phyloP scores from a whole-genome alignment of 495 filamentous ascomycete species.

The Neurospora sp. region DNA sequence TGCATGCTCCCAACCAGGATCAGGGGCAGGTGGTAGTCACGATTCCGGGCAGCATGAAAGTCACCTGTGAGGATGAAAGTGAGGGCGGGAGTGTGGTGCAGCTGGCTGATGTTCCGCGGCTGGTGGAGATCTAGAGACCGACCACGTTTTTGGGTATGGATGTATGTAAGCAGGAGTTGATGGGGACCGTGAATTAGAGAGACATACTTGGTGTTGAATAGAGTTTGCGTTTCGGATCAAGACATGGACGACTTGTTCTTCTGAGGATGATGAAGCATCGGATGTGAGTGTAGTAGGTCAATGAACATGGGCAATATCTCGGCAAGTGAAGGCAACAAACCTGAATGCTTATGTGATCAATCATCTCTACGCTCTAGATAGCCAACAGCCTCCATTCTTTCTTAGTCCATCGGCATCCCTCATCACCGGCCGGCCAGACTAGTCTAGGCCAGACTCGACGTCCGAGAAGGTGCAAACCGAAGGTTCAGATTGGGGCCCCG shows the following conservation, averaged over 20 bases:
- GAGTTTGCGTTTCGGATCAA: neutral
- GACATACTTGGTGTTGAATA: neutral
- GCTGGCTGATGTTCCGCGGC: neutral
- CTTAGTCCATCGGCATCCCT: neutral
- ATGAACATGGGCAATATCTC: neutral
- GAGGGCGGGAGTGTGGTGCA: neutral
- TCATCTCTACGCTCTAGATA: neutral
- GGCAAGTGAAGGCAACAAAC: neutral
- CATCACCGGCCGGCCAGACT: neutral
- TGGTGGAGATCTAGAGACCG: neutral
- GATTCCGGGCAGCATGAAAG: neutral
- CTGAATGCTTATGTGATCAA: neutral
- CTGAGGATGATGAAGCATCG: neutral
- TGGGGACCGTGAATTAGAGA: neutral
- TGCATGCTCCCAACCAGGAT: neutral
- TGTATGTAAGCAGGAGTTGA: neutral
- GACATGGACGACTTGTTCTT: neutral
- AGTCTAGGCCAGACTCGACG: neutral
- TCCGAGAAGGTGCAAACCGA: neutral
- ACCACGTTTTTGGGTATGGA: too few relatives aligned
- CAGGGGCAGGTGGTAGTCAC: neutral
- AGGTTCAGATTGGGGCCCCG: neutral
- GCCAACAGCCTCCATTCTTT: neutral
- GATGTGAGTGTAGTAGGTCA: neutral
- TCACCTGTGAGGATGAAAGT: neutral